These are phyloP conservation scores for Coelastrella sp. DNA, from an alignment of 139 green algal genomes.

Conservation along the genomic window DNA sequence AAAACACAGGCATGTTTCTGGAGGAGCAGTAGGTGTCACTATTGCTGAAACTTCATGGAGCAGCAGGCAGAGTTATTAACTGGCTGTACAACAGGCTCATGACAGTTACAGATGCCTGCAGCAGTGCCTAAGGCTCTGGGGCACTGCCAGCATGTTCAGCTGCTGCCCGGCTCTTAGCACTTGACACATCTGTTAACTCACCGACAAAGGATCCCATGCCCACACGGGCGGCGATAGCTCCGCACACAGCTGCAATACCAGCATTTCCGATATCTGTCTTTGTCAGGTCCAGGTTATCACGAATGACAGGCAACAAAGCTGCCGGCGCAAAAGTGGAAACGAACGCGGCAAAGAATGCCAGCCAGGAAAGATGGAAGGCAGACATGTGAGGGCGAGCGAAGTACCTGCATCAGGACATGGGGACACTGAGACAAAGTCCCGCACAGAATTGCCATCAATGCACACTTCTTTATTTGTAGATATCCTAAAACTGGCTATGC, in stretches of 20 bases:
- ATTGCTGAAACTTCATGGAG: too few species aligned
- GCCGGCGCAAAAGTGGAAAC: constrained; percentile 92
- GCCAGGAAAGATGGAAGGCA: constrained; percentile 39
- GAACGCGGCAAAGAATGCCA: constrained; percentile 76
- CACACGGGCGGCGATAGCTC: constrained; percentile 74
- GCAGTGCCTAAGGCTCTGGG: background rate
- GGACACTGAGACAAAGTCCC: background rate
- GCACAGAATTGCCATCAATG: background rate
- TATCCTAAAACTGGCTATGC: background rate
- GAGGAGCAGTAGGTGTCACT: background rate
- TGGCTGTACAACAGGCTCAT: too few species aligned
- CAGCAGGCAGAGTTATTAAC: too few species aligned
- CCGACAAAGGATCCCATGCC: constrained; percentile 67
- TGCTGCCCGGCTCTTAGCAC: background rate
- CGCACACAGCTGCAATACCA: constrained; percentile 78
- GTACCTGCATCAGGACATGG: constrained; percentile 19
- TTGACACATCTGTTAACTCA: background rate
- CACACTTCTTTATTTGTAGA: background rate
- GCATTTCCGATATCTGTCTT: constrained; percentile 66
- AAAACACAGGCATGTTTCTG: background rate
- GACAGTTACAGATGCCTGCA: background rate
- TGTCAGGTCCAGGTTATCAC: constrained; percentile 84
- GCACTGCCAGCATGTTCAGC: background rate
- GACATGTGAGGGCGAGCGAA: constrained; percentile 19
- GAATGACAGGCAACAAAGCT: constrained; percentile 85